Evolutionary conservation across 2,329 filamentous ascomycete genomes (phyloP).

Genomic region (Trichophyton rubrum): DNA sequence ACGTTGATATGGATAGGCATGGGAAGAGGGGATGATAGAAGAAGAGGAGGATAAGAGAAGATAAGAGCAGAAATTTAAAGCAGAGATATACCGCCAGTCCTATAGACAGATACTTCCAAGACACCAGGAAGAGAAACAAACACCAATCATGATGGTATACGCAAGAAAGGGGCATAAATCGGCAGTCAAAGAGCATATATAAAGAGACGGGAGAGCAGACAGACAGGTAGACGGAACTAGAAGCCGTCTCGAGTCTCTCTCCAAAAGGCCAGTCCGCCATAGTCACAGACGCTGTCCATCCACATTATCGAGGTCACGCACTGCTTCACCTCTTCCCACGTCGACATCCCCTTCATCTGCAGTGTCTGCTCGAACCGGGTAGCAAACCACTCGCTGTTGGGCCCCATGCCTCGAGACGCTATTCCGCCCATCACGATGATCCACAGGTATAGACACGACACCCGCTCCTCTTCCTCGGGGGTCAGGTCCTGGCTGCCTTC

Average conservation of each 20-base stretch:
- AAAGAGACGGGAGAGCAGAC: background rate
- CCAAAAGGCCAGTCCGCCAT: slow-evolving; percentile 21
- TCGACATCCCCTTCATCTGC: slow-evolving; percentile 11
- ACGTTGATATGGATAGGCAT: background rate
- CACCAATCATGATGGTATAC: background rate
- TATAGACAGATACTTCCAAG: background rate
- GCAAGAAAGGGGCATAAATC: background rate
- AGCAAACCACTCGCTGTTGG: slow-evolving; percentile 25
- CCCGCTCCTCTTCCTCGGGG: background rate
- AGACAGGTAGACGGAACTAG: background rate
- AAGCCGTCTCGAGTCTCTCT: slow-evolving; percentile 12
- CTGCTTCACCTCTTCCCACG: slow-evolving; percentile 20
- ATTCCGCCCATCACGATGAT: slow-evolving; percentile 28
- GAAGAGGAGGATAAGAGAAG: background rate
- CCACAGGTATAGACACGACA: slow-evolving; percentile 23
- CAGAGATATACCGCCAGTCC: background rate
- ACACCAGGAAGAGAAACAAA: background rate
- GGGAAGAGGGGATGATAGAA: background rate
- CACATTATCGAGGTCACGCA: slow-evolving; percentile 22
- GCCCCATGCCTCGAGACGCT: slow-evolving; percentile 21
- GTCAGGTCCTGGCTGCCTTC: background rate
- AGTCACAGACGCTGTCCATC: slow-evolving; percentile 26
- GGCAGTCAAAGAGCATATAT: background rate
- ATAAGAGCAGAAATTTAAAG: background rate
- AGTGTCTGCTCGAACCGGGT: slow-evolving; percentile 17